Percentiles rank a stretch among this genome's conserved stretches.
Conservation (phyloP, 2,329 filamentous ascomycete species). For the Blumeriella jaapii region DNA sequence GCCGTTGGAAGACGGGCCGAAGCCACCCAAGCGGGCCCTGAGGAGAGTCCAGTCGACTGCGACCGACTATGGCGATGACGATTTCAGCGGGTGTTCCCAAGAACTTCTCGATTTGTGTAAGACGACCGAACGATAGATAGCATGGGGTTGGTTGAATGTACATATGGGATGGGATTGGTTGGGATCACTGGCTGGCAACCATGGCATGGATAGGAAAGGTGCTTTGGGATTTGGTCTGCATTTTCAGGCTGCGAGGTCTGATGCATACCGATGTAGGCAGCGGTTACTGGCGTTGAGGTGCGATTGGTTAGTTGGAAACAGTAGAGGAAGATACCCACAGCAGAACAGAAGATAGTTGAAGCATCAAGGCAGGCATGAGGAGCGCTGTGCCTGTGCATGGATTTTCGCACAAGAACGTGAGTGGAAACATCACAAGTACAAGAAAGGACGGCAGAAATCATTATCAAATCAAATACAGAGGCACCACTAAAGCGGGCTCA, state of each 20-base stretch:
- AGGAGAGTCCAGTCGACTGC: conserved; percentile 10
- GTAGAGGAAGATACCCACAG: conserved; percentile 9
- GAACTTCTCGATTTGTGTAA: conserved; percentile 18
- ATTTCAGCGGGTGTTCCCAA: conserved; percentile 18
- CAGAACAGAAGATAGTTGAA: neutral
- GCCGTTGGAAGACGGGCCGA: too few species aligned
- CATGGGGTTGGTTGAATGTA: neutral
- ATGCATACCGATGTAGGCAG: neutral
- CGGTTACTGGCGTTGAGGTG: neutral
- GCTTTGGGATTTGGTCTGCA: conserved; percentile 3
- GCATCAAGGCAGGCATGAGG: too few species aligned
- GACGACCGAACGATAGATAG: conserved; percentile 1
- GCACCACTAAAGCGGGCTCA: too few species aligned
- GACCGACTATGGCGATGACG: conserved; percentile 26
- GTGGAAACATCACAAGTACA: too few species aligned
- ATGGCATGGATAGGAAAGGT: conserved; percentile 1
- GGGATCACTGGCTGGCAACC: neutral
- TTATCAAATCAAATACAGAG: too few species aligned
- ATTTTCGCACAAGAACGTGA: too few species aligned
- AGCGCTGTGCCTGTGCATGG: too few species aligned
- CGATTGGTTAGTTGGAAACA: neutral
- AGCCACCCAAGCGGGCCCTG: conserved; percentile 6
- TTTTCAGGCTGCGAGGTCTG: neutral
- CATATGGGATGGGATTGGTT: conserved; percentile 1
- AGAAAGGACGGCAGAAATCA: too few species aligned